Conservation (phyloP, 2,329 filamentous ascomycete genomes). For the Elsinoe fawcettii region DNA sequence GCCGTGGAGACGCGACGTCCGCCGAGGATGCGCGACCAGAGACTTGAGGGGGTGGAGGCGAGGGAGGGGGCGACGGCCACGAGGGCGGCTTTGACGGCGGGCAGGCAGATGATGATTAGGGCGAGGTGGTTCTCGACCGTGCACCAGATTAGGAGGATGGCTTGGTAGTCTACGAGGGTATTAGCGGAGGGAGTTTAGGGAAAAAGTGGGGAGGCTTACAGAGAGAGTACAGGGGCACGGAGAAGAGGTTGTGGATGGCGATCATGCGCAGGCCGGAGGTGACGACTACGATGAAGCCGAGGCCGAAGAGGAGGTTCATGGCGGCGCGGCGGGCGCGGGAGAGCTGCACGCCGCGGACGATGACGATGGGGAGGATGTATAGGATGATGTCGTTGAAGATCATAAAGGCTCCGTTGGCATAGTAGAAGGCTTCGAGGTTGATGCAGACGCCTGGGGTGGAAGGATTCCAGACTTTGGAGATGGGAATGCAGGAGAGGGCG, state of each 20-base stretch:
- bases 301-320: conserved; percentile 29
- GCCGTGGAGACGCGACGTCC: neutral
- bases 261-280: conserved; percentile 25
- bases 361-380: conserved; percentile 33
- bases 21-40: conserved; percentile 11
- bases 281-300: conserved; percentile 29
- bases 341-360: conserved; percentile 32
- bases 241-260: conserved; percentile 24
- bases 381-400: conserved; percentile 33
- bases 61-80: conserved; percentile 11
- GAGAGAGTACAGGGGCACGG: conserved; percentile 23
- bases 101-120: conserved; percentile 31
- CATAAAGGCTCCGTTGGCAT: conserved; percentile 30
- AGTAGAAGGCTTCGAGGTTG: conserved; percentile 30
- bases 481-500: conserved; percentile 32
- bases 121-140: conserved; percentile 33
- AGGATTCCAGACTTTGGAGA: conserved; percentile 29
- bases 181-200: neutral
- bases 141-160: conserved; percentile 27
- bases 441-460: conserved; percentile 28
- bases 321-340: conserved; percentile 28
- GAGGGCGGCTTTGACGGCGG: conserved; percentile 26
- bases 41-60: neutral
- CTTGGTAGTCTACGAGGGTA: conserved; percentile 12
- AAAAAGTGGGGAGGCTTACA: conserved; percentile 21